These are phyloP conservation scores for Leonotis leonurus DNA, from an alignment of 257 asterid species.

Conservation along the genomic window DNA sequence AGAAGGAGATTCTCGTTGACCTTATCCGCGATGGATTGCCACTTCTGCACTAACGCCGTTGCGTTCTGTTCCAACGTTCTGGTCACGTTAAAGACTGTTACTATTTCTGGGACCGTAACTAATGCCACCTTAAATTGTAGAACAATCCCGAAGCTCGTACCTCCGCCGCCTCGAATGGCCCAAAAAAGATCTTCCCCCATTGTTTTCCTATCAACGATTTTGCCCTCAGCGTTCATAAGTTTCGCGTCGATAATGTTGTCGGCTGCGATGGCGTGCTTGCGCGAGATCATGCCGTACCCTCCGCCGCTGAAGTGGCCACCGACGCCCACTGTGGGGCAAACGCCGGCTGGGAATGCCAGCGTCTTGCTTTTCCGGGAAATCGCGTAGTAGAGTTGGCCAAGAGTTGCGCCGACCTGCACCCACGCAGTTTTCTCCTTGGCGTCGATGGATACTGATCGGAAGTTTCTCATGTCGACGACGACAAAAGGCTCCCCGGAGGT, in stretches of 20 bases:
- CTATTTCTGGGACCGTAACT: neutral
- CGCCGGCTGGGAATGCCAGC: constrained; percentile 25
- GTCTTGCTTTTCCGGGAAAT: constrained; percentile 18
- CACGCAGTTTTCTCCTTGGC: constrained; percentile 1
- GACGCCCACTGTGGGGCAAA: constrained; percentile 40
- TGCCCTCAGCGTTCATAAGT: neutral
- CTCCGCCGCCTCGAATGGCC: neutral
- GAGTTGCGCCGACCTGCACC: constrained; percentile 20
- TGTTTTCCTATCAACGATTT: neutral
- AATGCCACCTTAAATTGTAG: too few relatives aligned
- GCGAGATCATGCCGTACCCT: constrained; percentile 24
- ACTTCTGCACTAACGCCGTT: neutral
- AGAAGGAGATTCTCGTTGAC: too few relatives aligned
- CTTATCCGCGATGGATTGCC: neutral
- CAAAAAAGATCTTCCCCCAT: neutral
- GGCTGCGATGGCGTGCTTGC: constrained; percentile 24
- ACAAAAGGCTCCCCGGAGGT: constrained; percentile 23
- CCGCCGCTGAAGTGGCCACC: constrained; percentile 35
- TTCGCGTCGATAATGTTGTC: constrained; percentile 33
- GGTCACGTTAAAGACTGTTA: neutral
- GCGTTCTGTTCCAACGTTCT: neutral
- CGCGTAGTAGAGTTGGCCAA: constrained; percentile 30
- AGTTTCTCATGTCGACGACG: constrained; percentile 28
- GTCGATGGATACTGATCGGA: constrained; percentile 18
- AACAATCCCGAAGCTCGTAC: neutral